Evolutionary conservation across 108 stramenopile species (phyloP).

Genomic region (Nannochloropsis oceanica): DNA sequence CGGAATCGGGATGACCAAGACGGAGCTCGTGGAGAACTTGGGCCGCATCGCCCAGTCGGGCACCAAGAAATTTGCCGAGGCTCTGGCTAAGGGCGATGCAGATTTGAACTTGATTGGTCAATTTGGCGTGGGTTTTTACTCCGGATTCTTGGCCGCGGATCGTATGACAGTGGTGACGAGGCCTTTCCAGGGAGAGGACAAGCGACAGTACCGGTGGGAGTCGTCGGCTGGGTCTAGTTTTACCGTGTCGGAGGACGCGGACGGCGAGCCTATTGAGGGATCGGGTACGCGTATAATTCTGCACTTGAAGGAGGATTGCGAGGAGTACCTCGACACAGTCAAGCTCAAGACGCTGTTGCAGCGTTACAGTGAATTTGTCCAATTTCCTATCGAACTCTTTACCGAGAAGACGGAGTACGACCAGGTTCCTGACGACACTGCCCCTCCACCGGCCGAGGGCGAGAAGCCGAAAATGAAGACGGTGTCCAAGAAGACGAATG

Average conservation of each 20-base stretch:
- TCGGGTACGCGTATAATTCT: conserved; percentile 40
- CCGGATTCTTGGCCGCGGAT: conserved; percentile 44
- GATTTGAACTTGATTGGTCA: conserved; percentile 41
- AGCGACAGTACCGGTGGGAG: conserved; percentile 36
- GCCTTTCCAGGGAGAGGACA: conserved; percentile 12
- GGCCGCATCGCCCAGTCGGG: conserved; percentile 85
- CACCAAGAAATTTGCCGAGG: conserved; percentile 63
- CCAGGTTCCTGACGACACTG: conserved; percentile 59
- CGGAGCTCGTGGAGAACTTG: conserved; percentile 82
- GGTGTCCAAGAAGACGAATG: conserved; percentile 63
- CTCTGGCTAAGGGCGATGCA: conserved; percentile 21
- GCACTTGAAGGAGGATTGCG: conserved; percentile 43
- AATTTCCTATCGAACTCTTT: conserved; percentile 86
- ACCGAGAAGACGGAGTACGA: conserved; percentile 87
- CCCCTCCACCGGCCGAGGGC: conserved; percentile 28
- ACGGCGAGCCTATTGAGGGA: conserved; percentile 31
- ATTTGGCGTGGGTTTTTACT: conserved; percentile 46
- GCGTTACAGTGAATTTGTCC: conserved; percentile 80
- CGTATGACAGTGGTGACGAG: conserved; percentile 25
- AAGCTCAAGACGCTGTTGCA: conserved; percentile 13
- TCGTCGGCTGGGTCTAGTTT: conserved; percentile 1
- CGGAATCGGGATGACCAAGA: conserved; percentile 85
- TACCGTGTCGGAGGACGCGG: not conserved
- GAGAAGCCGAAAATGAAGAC: conserved; percentile 93
- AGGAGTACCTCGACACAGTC: conserved; percentile 43